A percentile compares a stretch with the other conserved stretches of the same genome.
Conservation (phyloP, 2,329 filamentous ascomycete species). For the Plenodomus tracheiphilus region DNA sequence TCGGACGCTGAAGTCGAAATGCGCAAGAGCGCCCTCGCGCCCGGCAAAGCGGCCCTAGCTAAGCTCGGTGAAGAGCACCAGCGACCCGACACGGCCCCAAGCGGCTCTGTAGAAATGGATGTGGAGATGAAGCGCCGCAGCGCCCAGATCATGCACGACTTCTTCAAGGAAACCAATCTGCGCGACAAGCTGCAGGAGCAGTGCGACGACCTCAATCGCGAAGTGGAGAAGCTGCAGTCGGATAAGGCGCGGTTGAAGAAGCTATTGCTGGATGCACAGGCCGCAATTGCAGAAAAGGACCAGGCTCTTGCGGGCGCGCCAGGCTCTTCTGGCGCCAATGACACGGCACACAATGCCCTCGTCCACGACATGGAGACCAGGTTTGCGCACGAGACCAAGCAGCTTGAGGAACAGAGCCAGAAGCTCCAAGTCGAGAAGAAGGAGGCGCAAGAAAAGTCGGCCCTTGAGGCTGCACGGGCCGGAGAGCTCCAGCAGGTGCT, state of each 20-base stretch:
- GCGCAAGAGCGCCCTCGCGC: slow-evolving; percentile 28
- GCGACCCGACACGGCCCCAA: slow-evolving; percentile 40
- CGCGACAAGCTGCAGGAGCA: slow-evolving; percentile 43
- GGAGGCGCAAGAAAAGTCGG: slow-evolving; percentile 34
- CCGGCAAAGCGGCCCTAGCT: slow-evolving; percentile 35
- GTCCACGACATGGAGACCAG: slow-evolving; percentile 42
- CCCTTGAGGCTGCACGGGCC: slow-evolving; percentile 35
- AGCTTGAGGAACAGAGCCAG: slow-evolving; percentile 35
- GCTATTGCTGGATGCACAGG: slow-evolving; percentile 36
- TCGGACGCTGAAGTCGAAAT: slow-evolving; percentile 43
- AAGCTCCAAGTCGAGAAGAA: slow-evolving; percentile 39
- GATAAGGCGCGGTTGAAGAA: slow-evolving; percentile 38
- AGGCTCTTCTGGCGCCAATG: slow-evolving; percentile 18
- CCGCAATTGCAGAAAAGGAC: slow-evolving; percentile 37
- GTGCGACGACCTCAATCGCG: slow-evolving; percentile 36
- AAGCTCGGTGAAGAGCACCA: slow-evolving; percentile 31
- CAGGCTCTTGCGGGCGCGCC: slow-evolving; percentile 28
- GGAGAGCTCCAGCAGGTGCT: slow-evolving; percentile 42
- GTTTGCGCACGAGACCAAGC: slow-evolving; percentile 39
- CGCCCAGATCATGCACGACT: slow-evolving; percentile 44
- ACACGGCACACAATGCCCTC: slow-evolving; percentile 27
- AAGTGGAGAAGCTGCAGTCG: slow-evolving; percentile 36
- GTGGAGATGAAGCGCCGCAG: slow-evolving; percentile 37
- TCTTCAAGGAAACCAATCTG: slow-evolving; percentile 44
- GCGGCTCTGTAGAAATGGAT: slow-evolving; percentile 34